Evolutionary conservation across 805 yeast species (phyloP).

Genomic region (Kazachstania psychrophila): DNA sequence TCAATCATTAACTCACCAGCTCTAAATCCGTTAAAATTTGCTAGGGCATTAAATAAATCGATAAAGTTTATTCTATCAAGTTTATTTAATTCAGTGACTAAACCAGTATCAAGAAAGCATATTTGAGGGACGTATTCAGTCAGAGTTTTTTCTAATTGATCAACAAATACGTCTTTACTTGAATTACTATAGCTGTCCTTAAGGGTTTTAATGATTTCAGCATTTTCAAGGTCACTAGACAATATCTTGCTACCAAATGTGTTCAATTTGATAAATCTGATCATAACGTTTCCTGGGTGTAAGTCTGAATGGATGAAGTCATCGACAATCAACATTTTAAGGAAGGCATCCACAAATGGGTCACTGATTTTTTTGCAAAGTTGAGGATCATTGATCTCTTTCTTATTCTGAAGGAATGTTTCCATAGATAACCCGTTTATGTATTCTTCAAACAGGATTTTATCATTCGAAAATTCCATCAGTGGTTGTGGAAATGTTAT

Average conservation of each 20-base stretch:
- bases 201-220: neutral
- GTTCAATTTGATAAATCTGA: conserved; percentile 50
- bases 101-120: conserved; percentile 87
- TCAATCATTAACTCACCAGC: conserved; percentile 97
- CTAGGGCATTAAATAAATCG: conserved; percentile 77
- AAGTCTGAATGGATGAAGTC: conserved; percentile 94
- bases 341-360: conserved; percentile 80
- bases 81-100: conserved; percentile 81
- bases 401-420: conserved; percentile 44
- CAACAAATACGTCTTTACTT: conserved; percentile 16
- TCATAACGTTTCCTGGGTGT: conserved; percentile 92
- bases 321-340: conserved; percentile 86
- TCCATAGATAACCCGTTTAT: conserved; percentile 79
- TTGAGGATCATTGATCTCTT: conserved; percentile 20
- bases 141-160: conserved; percentile 41
- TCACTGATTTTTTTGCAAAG: conserved; percentile 66
- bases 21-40: conserved; percentile 84
- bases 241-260: conserved; percentile 22
- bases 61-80: conserved; percentile 75
- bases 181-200: neutral
- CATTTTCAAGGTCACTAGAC: neutral
- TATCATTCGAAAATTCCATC: conserved; percentile 48
- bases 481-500: conserved; percentile 64
- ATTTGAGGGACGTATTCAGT: conserved; percentile 72
- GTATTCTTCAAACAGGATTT: conserved; percentile 77